Percentiles rank a stretch among this genome's conserved stretches.
Conservation (phyloP, 805 yeast species). For the Candida takata region DNA sequence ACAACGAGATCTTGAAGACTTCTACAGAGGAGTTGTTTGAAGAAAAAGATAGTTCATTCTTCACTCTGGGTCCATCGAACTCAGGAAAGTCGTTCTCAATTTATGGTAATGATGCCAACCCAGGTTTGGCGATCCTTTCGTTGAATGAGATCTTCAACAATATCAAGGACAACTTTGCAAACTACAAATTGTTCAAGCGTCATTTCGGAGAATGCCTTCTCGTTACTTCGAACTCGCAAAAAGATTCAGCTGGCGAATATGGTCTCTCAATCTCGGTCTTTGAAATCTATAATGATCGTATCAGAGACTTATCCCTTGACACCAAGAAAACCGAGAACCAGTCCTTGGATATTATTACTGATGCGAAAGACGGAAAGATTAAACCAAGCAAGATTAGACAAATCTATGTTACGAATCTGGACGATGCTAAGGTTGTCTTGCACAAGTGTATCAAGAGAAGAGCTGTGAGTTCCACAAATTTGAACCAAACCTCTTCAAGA, state of each 20-base stretch:
- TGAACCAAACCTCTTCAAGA: conserved; percentile 39
- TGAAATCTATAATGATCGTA: conserved; percentile 44
- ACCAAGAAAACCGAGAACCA: conserved; percentile 21
- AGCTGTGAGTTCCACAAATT: conserved; percentile 36
- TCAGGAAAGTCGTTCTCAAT: conserved; percentile 41
- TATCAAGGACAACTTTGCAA: conserved; percentile 16
- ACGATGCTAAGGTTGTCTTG: conserved; percentile 33
- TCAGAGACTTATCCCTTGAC: conserved; percentile 32
- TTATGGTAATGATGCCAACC: conserved; percentile 28
- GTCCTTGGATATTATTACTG: conserved; percentile 36
- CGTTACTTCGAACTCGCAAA: conserved; percentile 16
- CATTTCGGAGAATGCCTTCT: conserved; percentile 21
- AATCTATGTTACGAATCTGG: conserved; percentile 28
- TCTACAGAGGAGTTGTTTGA: conserved; percentile 17
- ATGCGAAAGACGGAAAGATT: conserved; percentile 35
- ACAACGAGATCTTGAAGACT: conserved; percentile 22
- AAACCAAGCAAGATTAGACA: conserved; percentile 38
- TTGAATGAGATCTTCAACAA: conserved; percentile 29
- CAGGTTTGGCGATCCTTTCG: conserved; percentile 32
- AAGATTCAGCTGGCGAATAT: conserved; percentile 17
- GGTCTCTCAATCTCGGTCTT: conserved; percentile 45
- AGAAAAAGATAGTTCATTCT: conserved; percentile 35
- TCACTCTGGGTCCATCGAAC: conserved; percentile 48
- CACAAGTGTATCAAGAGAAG: conserved; percentile 33
- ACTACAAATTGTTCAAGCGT: conserved; percentile 11